Percentiles rank a stretch among this genome's conserved stretches.
Evolutionary conservation across 2,329 filamentous ascomycete genomes (phyloP).

Genomic region (Aspergillus pseudoviridinutans): DNA sequence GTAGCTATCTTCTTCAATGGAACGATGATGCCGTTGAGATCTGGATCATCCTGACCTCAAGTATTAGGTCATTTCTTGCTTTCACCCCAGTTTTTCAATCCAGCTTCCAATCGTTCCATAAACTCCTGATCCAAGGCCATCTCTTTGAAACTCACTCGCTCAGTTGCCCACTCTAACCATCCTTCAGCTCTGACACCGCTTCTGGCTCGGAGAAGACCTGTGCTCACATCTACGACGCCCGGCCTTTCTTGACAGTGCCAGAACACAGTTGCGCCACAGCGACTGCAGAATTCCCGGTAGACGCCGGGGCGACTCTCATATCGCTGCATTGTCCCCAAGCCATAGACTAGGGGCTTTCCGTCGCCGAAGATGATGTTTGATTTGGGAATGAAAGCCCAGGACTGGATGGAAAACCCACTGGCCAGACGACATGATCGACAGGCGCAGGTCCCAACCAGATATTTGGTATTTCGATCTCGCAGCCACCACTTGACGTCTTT

Average conservation of each 20-base stretch:
- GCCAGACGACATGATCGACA: constrained; percentile 60
- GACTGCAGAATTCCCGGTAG: constrained; percentile 57
- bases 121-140: constrained; percentile 41
- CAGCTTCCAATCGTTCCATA: constrained; percentile 23
- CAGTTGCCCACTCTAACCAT: constrained; percentile 61
- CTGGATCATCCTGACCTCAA: not conserved
- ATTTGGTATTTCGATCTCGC: constrained; percentile 45
- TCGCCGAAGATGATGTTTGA: constrained; percentile 51
- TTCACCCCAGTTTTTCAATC: constrained; percentile 13
- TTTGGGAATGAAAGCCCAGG: constrained; percentile 64
- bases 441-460: constrained; percentile 57
- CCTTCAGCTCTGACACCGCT: constrained; percentile 53
- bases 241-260: constrained; percentile 55
- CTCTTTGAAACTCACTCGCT: constrained; percentile 57
- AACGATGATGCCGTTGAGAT: not conserved
- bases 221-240: constrained; percentile 60
- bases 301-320: constrained; percentile 55
- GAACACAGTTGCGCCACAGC: constrained; percentile 62
- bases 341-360: constrained; percentile 31
- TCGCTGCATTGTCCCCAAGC: constrained; percentile 44
- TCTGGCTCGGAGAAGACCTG: constrained; percentile 51
- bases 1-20: not conserved
- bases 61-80: not conserved
- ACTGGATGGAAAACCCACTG: constrained; percentile 60
- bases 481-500: constrained; percentile 59